Percentiles rank a stretch among this genome's conserved stretches.
Evolutionary conservation across 495 filamentous ascomycete genomes (phyloP).

Genomic region (Xylona heveae): DNA sequence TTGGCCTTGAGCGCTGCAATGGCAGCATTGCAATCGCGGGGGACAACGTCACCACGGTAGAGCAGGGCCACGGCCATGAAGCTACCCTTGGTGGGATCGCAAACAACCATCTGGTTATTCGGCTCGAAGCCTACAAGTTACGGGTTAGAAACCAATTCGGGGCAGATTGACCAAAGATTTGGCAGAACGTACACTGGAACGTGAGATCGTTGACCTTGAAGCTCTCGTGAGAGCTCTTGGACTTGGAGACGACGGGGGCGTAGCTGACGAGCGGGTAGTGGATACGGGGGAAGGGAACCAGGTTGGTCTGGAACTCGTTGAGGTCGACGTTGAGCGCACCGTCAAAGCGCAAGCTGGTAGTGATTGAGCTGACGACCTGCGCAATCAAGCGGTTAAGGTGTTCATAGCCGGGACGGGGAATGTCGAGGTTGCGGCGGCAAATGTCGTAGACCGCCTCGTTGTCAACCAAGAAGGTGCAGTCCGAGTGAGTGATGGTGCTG

Average conservation of each 20-base stretch:
- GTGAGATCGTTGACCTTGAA: slow-evolving; percentile 25
- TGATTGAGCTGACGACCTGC: slow-evolving; percentile 97
- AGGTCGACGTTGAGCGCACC: slow-evolving; percentile 98
- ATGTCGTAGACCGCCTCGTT: slow-evolving; percentile 99
- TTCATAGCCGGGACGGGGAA: slow-evolving; percentile 91
- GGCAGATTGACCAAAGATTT: no score
- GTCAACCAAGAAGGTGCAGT: slow-evolving; percentile 99
- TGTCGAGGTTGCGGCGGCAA: slow-evolving; percentile 89
- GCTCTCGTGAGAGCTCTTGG: slow-evolving; percentile 85
- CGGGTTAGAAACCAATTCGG: no score
- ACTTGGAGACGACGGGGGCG: slow-evolving; percentile 78
- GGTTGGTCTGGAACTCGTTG: slow-evolving; percentile 99
- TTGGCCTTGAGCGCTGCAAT: slow-evolving; percentile 95
- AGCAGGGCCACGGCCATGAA: slow-evolving; percentile 98
- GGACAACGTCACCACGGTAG: slow-evolving; percentile 95
- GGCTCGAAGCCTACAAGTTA: slow-evolving; percentile 59
- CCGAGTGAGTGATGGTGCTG: slow-evolving; percentile 96
- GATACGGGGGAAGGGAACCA: slow-evolving; percentile 96
- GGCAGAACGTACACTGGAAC: no score
- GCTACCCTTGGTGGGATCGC: slow-evolving; percentile 95
- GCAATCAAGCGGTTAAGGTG: slow-evolving; percentile 97
- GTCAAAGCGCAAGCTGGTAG: slow-evolving; percentile 94
- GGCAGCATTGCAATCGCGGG: slow-evolving; percentile 79
- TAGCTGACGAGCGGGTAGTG: slow-evolving; percentile 98
- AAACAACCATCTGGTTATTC: slow-evolving; percentile 97